Base-by-base conservation (phyloP, 164 flowering plant species). In the Kalanchoe fedtschenkoi region DNA sequence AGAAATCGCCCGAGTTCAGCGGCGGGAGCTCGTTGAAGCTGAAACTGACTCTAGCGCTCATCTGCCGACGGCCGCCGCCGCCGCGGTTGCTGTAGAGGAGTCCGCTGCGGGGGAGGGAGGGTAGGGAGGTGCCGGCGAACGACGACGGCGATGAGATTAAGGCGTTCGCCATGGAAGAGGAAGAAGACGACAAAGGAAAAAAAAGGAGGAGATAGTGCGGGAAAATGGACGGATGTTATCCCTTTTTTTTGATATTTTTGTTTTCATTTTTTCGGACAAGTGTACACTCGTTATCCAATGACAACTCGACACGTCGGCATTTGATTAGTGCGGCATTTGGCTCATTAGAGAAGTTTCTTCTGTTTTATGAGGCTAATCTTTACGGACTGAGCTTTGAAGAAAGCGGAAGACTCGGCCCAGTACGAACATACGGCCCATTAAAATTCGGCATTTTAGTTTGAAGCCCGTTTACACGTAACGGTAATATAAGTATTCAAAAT, bases 1-100 rank as follows among this genome's bases (percentile, higher is more conserved):
- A 68, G 35, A 24, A 47, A 24, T 47, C 55, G 26, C 55, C 5
- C 30, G 68, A 62, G 62, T 75, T 64, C 65, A 79, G 34, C 0
- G 83, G 85, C 38, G 85, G 87, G 17, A 81, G 54, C 6, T 80
- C 74, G 6, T 83, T 74, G 58, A 86, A 70, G 76, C 88, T 83
- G 73, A 80, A 64, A 30, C 69, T 73, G 41, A 77, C 79, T 47
- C 55, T 47, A 30, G 55, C 24, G 55, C 30, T 47, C 24, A 47
- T 8, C 29, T 47, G 55, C 29, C 55, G 55, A 10, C 26, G 7
- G 55, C 30, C 2, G 55, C 5, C 24, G 30, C 5, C 14, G 30
- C 30, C 22, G 30, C 55, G 55, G n/a, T n/a, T n/a, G n/a, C n/a
- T n/a, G n/a, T n/a, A 22, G 13, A 22, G 55, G 21, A 44, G 26